Base-by-base conservation (phyloP, 306 rosid genomes). In the Corylus heterophylla region DNA sequence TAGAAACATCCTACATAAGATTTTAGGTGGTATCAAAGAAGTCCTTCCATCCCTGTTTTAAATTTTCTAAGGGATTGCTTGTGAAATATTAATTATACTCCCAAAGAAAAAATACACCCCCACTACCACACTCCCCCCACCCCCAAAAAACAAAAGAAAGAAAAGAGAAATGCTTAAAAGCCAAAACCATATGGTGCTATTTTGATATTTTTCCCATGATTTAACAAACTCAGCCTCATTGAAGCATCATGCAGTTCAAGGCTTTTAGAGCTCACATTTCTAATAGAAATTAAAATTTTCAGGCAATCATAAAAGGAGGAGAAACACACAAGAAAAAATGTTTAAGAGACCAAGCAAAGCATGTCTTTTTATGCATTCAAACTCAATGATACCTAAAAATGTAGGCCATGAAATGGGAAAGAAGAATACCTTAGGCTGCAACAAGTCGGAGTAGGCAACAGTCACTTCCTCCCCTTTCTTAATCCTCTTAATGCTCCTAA, bases 401-500 rank as follows among this genome's bases (percentile, higher is more conserved):
- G 66, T 10, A 22, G 16, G 66, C 3, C 58, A 17, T 54, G 66
- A 59, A 59, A 10, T 59, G 10, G 37, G 12, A 58, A 7, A 42
- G 8, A 66, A 66, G 18, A 27, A 85, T 77, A 93, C 97, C 91
- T 89, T 92, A 56, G 97, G 85, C 80, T 88, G 97, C 87, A 92
- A 80, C 76, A 92, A 84, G 77, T 94, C 97, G 5, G 92, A 89
- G 75, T 94, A 92, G 27, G 97, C 80, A 18, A 94, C 84, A 72
- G 97, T 92, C 12, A 92, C 90, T 75, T 90, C 90, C 55, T 92
- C 91, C 52, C 91, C 93, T 76, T 81, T 84, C 81, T 31, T 84
- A 17, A 93, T 93, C 78, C 82, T 89, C 88, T 88, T 93, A 83
- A 90, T 89, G 84, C 97, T 93, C 84, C 97, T 88, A 48, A 91